Percentiles rank a stretch among this genome's conserved stretches.
Evolutionary conservation across 139 green algal species (phyloP).

Genomic region (Chlorella sp.): DNA sequence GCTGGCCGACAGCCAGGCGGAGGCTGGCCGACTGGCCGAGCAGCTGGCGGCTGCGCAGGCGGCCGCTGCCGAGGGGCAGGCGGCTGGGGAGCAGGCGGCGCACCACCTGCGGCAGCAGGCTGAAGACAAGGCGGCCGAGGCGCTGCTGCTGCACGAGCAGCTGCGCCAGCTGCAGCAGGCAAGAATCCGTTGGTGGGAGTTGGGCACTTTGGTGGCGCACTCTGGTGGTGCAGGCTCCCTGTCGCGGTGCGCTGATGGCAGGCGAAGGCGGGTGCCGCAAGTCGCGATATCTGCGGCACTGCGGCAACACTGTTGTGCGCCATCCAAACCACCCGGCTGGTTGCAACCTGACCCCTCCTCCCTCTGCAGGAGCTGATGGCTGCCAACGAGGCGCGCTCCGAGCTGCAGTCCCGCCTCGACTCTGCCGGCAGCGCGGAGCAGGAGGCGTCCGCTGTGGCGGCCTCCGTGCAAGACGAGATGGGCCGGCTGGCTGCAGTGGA

Average conservation of each 20-base stretch:
- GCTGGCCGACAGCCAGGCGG: not conserved
- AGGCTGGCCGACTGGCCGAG: not conserved
- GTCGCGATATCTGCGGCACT: no score
- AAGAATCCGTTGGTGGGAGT: no score
- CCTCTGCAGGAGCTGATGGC: no score
- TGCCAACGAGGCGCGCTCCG: no score
- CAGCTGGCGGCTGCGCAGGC: not conserved
- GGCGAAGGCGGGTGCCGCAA: no score
- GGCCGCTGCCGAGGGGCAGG: not conserved
- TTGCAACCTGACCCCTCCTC: no score
- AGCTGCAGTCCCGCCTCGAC: no score
- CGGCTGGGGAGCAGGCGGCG: not conserved
- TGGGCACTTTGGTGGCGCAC: no score
- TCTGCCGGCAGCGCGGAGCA: not conserved
- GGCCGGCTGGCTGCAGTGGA: not conserved
- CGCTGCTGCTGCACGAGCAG: constrained; percentile 9
- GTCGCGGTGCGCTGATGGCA: no score
- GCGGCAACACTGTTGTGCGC: no score
- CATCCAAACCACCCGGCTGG: no score
- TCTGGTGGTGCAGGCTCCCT: no score
- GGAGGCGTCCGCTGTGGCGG: not conserved
- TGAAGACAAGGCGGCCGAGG: constrained; percentile 2
- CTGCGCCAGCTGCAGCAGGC: constrained; percentile 7
- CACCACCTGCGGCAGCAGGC: constrained; percentile 9
- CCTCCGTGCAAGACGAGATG: not conserved